Percentiles rank a stretch among this genome's conserved stretches.
Conservation (phyloP, 225 moss, liverwort and hornwort genomes). For the Physcomitrium patens region DNA sequence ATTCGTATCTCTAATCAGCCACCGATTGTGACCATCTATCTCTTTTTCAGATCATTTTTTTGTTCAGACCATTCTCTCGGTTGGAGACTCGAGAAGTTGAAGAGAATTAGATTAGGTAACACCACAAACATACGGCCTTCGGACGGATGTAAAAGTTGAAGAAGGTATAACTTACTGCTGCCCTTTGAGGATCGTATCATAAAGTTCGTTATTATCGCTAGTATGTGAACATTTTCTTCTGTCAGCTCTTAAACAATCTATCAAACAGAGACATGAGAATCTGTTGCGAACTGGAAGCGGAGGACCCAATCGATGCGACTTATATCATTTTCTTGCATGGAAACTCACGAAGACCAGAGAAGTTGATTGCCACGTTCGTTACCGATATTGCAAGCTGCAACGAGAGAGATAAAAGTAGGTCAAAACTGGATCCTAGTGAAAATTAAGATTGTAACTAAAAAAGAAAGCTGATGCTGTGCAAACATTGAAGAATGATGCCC, state of each 20-base stretch:
- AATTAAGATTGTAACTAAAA: slow-evolving; percentile 17
- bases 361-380: slow-evolving; percentile 38
- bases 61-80: slow-evolving; percentile 35
- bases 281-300: background rate
- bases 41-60: slow-evolving; percentile 27
- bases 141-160: slow-evolving; percentile 39
- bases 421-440: slow-evolving; percentile 49
- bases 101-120: slow-evolving; percentile 41
- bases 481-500: slow-evolving; percentile 27
- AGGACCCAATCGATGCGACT: background rate
- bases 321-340: slow-evolving; percentile 28
- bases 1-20: background rate
- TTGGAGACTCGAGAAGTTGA: slow-evolving; percentile 41
- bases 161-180: slow-evolving; percentile 32
- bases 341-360: slow-evolving; percentile 34
- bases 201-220: background rate
- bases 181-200: background rate
- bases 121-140: slow-evolving; percentile 34
- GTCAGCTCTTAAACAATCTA: background rate
- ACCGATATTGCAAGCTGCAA: slow-evolving; percentile 45
- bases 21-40: background rate
- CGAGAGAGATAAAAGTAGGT: slow-evolving; percentile 40
- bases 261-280: background rate
- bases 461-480: slow-evolving; percentile 33
- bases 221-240: too few species aligned